These are phyloP conservation scores for Alternaria burnsii DNA, from an alignment of 2,329 filamentous ascomycete species.

Conservation along the genomic window DNA sequence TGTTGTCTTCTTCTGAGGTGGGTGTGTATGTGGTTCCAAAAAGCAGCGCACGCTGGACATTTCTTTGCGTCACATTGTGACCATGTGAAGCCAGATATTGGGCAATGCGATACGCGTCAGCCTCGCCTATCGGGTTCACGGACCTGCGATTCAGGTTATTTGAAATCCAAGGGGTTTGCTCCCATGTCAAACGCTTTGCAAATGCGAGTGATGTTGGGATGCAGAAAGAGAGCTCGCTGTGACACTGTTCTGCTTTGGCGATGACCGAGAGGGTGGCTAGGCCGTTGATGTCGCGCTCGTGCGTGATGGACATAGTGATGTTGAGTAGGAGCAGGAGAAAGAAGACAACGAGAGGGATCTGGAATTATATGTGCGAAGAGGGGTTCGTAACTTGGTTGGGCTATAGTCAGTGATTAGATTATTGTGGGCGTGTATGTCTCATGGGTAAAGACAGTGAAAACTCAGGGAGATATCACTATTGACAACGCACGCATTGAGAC, in stretches of 20 bases:
- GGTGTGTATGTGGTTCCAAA: conserved; percentile 19
- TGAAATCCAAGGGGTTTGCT: conserved; percentile 30
- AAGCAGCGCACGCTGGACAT: conserved; percentile 14
- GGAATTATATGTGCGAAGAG: neutral
- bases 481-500: neutral
- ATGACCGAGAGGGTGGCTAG: neutral
- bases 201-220: conserved; percentile 27
- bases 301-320: neutral
- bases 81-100: neutral
- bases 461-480: neutral
- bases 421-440: neutral
- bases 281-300: conserved; percentile 9
- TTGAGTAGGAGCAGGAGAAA: neutral
- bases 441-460: neutral
- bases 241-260: conserved; percentile 2
- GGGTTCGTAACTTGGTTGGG: neutral
- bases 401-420: neutral
- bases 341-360: neutral
- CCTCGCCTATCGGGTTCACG: conserved; percentile 13
- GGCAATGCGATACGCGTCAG: conserved; percentile 16
- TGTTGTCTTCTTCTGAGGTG: neutral
- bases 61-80: neutral
- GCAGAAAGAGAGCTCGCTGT: conserved; percentile 24
- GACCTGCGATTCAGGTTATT: neutral
- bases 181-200: conserved; percentile 31